These are phyloP conservation scores for Hapsidospora chrysogenum DNA, from an alignment of 495 filamentous ascomycete species.

Conservation along the genomic window DNA sequence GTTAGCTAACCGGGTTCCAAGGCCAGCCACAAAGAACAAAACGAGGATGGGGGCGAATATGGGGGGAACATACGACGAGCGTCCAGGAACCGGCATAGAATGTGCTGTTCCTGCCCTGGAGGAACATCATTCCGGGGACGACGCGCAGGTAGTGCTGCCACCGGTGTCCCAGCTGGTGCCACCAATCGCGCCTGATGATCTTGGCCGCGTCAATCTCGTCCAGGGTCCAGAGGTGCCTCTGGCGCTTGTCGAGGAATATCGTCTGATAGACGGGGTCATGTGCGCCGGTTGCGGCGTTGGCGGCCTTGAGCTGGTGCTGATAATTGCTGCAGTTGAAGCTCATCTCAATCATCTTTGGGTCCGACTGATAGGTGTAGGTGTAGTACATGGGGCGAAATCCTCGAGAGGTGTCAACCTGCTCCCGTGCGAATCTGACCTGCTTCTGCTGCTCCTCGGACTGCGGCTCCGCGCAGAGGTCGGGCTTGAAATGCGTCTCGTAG, in stretches of 20 bases:
- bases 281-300: constrained; percentile 18
- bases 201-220: constrained; percentile 51
- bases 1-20: neutral
- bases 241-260: constrained; percentile 58
- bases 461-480: constrained; percentile 29
- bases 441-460: constrained; percentile 28
- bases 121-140: constrained; percentile 63
- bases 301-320: constrained; percentile 59
- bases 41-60: neutral
- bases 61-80: constrained; percentile 36
- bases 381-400: constrained; percentile 71
- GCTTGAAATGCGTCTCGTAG: constrained; percentile 54
- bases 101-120: constrained; percentile 55
- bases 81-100: constrained; percentile 64
- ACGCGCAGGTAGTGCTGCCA: constrained; percentile 70
- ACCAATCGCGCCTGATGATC: constrained; percentile 61
- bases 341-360: constrained; percentile 65
- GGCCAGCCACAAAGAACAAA: neutral
- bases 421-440: constrained; percentile 34
- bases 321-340: constrained; percentile 77
- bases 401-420: constrained; percentile 6
- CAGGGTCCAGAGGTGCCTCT: constrained; percentile 50
- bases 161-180: constrained; percentile 72
- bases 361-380: constrained; percentile 48
- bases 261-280: constrained; percentile 67